Conservation (phyloP, 176 grass and related monocot genomes). For the barley (Hordeum vulgare) region DNA sequence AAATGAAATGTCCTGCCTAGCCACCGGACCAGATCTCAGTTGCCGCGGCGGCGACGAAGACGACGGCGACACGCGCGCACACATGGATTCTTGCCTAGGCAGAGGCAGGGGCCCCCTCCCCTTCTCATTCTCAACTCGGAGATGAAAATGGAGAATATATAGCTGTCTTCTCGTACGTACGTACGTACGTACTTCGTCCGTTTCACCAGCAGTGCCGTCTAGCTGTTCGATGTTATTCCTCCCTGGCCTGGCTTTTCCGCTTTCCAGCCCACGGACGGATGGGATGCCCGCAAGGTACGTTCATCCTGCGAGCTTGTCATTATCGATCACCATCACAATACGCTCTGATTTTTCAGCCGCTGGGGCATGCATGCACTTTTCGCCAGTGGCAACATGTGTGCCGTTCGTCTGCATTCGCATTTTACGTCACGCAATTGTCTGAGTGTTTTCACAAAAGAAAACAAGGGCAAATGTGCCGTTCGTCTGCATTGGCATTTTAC, state of each 20-base stretch:
- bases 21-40: neutral
- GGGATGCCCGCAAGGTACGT: neutral
- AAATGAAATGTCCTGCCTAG: neutral
- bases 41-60: neutral
- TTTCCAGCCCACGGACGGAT: slow-evolving; percentile 8
- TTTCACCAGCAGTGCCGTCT: slow-evolving; percentile 24
- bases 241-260: neutral
- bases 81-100: slow-evolving; percentile 31
- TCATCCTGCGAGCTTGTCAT: neutral
- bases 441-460: slow-evolving; percentile 4
- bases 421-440: neutral
- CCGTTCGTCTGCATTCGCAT: slow-evolving; percentile 2
- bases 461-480: too few species aligned
- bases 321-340: neutral
- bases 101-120: neutral
- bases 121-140: neutral
- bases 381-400: neutral
- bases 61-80: neutral
- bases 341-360: neutral
- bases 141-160: neutral
- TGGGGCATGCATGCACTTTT: neutral
- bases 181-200: neutral
- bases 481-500: slow-evolving; percentile 1
- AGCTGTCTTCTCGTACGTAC: neutral
- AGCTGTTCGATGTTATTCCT: slow-evolving; percentile 31